Base-by-base conservation (phyloP, 306 rosid genomes). In the Casuarina glauca region DNA sequence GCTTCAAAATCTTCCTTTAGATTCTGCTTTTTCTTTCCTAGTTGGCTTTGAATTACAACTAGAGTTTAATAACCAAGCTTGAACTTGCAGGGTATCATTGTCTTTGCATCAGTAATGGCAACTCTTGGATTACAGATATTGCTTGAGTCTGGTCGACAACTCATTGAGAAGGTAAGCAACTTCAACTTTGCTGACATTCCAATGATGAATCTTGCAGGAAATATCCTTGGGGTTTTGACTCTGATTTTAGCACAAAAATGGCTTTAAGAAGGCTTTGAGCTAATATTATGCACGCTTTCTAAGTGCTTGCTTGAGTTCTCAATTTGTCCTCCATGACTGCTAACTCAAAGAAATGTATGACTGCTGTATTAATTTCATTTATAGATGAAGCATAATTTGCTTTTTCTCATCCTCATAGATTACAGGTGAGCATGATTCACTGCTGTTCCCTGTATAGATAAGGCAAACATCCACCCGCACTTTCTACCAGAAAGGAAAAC, bases 81-180 rank as follows among this genome's bases (percentile, higher is more conserved):
- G 57, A 26, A 26, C 69, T 70, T 84, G 80, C 94, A 93, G 96
- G 92, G 96, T 52, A 93, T 92, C 86, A 86, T 90, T 76, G 97
- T 92, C 75, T 92, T 92, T 84, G 96, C 97, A 68, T 92, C 97
- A 17, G 90, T 90, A 35, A 92, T 92, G 97, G 97, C 97, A 73
- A 89, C 93, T 42, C 78, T 90, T 80, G 97, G 96, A 72, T 69
- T 92, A 72, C 92, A 92, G 81, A 92, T 92, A 72, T 81, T 92
- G 85, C 77, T 92, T 0, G 97, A 92, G 78, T 87, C 96, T 49
- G 83, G 4, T 43, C 70, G 96, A 58, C 70, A 83, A 80, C 81
- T 92, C 41, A 1, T 87, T 57, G 32, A 81, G 5, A 60, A 79
- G 87, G 97, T 86, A 79, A 63, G 72, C 9, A 6, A 3, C 3